Evolutionary conservation across 208 protist genomes (phyloP), one percentile per base, ranked within the genome.

Genomic region (Trypanosoma vivax): DNA sequence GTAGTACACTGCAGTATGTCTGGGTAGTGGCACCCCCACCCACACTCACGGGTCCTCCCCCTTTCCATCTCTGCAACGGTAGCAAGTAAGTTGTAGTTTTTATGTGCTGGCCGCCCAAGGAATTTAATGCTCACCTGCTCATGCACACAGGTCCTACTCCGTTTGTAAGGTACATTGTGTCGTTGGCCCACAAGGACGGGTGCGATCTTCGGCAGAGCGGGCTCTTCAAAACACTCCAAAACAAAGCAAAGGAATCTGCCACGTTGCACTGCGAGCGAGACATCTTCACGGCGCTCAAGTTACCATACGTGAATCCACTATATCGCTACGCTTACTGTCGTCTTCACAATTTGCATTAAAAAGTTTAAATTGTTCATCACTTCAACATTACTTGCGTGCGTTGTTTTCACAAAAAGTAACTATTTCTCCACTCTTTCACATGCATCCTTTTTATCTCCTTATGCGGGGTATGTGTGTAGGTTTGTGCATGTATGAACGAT

Each of bases 321-420:
- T 40, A 79, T 43, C 72, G 83, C 3, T 52, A 68, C n/a, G 70
- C 73, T 2, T 90, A 83, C 38, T 90, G 83, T 38, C 70, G 79
- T 52, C 33, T 60, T 58, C 35, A 58, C 47, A 51, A 62, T 3
- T 38, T 69, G 24, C 10, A 49, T 13, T 62, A 35, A 51, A 6
- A 30, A 16, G n/a, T 56, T 46, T 24, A n/a, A 18, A 37, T 46
- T 5, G 4, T 46, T 56, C 9, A 16, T 43, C 39, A 50, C 4
- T 50, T 23, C 30, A n/a, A n/a, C 13, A 4, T 14, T 59, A 46
- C 4, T 33, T 34, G 23, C 10, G 25, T n/a, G 29, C 19, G 29
- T 52, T 52, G 2, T 39, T 46, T 21, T 60, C 41, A 29, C 19
- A 34, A 51, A 39, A 43, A 43, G 43, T 9, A 40, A 18, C 13